Percentiles rank a stretch among this genome's conserved stretches.
Conservation (phyloP, 352 stramenopile species). For the Globisporangium nunn region DNA sequence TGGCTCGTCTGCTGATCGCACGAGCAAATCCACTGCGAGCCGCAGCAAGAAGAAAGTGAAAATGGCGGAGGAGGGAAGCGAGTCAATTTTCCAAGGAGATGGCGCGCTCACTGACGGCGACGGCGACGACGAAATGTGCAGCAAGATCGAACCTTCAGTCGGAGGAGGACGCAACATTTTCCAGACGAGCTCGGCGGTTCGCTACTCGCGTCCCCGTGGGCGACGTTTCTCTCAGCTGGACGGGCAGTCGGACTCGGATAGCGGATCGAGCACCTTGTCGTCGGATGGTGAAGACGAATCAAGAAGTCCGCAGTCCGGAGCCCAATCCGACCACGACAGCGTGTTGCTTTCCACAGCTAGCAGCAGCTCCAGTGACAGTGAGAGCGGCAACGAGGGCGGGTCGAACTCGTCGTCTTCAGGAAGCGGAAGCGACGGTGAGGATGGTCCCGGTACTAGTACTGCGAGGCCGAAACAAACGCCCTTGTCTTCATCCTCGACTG, state of each 20-base stretch:
- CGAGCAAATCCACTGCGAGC: not conserved
- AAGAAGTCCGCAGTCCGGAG: constrained; percentile 22
- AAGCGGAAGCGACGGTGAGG: constrained; percentile 24
- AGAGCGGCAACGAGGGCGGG: constrained; percentile 34
- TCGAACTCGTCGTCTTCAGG: constrained; percentile 37
- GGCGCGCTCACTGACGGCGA: constrained; percentile 21
- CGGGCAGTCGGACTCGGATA: constrained; percentile 52
- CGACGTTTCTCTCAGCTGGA: constrained; percentile 31
- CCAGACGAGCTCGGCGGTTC: constrained; percentile 23
- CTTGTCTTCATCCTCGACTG: not conserved
- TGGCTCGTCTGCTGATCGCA: not conserved
- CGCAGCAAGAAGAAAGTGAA: constrained; percentile 20
- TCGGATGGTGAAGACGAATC: constrained; percentile 45
- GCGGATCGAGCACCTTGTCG: constrained; percentile 33
- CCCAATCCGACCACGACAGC: constrained; percentile 25
- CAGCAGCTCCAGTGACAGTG: constrained; percentile 54
- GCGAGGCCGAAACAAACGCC: not conserved
- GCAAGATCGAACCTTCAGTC: not conserved
- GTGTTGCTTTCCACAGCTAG: constrained; percentile 32
- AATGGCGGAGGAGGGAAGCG: constrained; percentile 6
- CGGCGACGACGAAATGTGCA: not conserved
- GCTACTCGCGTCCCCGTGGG: constrained; percentile 14
- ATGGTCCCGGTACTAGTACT: constrained; percentile 10
- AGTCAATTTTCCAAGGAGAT: constrained; percentile 40
- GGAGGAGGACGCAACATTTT: constrained; percentile 25